Conservation (phyloP, 2,329 filamentous ascomycete species). For the Fusarium sp. region DNA sequence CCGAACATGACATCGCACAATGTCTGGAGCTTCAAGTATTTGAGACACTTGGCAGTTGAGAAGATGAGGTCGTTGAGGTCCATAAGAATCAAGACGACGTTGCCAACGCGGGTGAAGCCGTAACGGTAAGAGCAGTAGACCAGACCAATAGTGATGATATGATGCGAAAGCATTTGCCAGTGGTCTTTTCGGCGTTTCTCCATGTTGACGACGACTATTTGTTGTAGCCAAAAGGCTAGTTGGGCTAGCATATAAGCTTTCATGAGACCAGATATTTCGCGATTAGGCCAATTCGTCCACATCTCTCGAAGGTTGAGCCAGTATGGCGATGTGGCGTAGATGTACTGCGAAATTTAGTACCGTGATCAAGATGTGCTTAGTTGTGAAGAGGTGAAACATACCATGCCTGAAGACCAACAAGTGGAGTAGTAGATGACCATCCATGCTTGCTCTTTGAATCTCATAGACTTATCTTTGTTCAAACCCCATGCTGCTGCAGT, state of each 20-base stretch:
- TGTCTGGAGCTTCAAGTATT: constrained; percentile 83
- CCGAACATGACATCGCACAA: constrained; percentile 88
- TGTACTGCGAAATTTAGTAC: constrained; percentile 69
- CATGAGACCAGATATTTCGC: constrained; percentile 79
- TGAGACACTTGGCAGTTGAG: constrained; percentile 89
- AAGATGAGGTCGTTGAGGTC: constrained; percentile 82
- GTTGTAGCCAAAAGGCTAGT: constrained; percentile 93
- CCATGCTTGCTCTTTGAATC: constrained; percentile 97
- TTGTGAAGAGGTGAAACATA: constrained; percentile 61
- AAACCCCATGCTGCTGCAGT: constrained; percentile 81
- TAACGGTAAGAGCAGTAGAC: constrained; percentile 88
- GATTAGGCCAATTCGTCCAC: constrained; percentile 87
- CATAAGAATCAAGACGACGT: constrained; percentile 91
- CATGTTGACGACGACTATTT: constrained; percentile 93
- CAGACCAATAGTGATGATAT: constrained; percentile 87
- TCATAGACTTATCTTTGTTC: constrained; percentile 79
- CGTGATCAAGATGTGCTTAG: accelerated
- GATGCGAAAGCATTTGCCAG: constrained; percentile 95
- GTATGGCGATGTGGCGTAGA: constrained; percentile 83
- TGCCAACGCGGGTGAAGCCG: constrained; percentile 87
- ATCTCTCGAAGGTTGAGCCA: constrained; percentile 82
- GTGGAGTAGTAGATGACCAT: constrained; percentile 84
- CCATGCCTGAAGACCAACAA: constrained; percentile 88
- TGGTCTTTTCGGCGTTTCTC: constrained; percentile 96
- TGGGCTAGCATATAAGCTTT: constrained; percentile 94